A percentile compares a stretch with the other conserved stretches of the same genome.
phyloP scores from a whole-genome alignment of 441 rosid species.

The Raphanus hybrid region DNA sequence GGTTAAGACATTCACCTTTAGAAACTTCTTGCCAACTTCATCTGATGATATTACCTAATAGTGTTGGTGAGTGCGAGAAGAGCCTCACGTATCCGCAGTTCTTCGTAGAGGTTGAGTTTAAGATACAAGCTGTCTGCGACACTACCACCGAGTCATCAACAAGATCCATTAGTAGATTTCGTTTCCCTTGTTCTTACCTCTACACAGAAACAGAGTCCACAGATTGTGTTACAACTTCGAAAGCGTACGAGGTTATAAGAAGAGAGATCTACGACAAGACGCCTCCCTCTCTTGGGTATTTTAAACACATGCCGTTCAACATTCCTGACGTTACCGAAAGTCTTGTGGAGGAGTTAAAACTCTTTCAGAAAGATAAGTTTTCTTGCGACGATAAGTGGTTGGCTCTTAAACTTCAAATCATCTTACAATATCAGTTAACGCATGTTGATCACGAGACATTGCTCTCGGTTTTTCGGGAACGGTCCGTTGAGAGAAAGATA shows the following conservation, averaged over 20 bases:
- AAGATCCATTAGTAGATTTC: not conserved
- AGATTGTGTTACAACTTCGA: not conserved
- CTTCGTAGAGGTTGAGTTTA: constrained; percentile 24
- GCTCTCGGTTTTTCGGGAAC: not conserved
- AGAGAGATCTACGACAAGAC: not conserved
- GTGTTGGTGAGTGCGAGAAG: constrained; percentile 7
- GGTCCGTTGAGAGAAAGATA: not conserved
- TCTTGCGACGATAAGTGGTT: not conserved
- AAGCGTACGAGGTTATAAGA: not conserved
- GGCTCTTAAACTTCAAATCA: not conserved
- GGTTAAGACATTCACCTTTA: not conserved
- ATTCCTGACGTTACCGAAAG: not conserved
- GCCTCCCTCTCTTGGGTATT: not conserved
- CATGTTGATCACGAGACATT: not conserved
- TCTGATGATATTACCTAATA: not conserved
- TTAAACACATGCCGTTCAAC: not conserved
- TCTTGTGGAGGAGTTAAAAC: not conserved
- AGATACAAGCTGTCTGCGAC: not conserved
- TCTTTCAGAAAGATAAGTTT: not conserved
- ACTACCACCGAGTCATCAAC: not conserved
- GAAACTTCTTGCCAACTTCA: not conserved
- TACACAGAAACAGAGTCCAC: constrained; percentile 3
- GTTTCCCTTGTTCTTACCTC: constrained; percentile 33
- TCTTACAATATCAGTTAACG: not conserved
- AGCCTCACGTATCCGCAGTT: constrained; percentile 22